Evolutionary conservation across 1,284 basidiomycete genomes (phyloP).

Genomic region (Cryptococcus sp.): DNA sequence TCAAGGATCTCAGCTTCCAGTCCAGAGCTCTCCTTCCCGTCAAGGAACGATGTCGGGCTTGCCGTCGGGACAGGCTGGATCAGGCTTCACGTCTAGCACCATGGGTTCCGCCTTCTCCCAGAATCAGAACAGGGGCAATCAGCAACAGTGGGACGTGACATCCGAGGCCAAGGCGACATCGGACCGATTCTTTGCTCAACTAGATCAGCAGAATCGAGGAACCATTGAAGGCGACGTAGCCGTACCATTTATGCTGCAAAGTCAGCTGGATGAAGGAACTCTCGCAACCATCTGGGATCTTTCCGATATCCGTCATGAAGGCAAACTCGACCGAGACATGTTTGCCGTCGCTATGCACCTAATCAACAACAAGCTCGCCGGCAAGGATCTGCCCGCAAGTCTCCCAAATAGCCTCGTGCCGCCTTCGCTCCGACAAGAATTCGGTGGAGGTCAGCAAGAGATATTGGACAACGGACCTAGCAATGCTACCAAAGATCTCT

Average conservation of each 20-base stretch:
- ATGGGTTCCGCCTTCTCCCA: conserved; percentile 13
- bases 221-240: conserved; percentile 90
- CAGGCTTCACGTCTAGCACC: neutral
- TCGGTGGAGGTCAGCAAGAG: conserved; percentile 19
- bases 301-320: conserved; percentile 84
- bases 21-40: conserved; percentile 1
- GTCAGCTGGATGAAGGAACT: conserved; percentile 74
- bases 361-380: conserved; percentile 80
- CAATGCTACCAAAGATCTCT: conserved; percentile 41
- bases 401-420: conserved; percentile 76
- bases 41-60: conserved; percentile 23
- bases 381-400: conserved; percentile 69
- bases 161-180: conserved; percentile 72
- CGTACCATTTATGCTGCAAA: conserved; percentile 94
- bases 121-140: conserved; percentile 8
- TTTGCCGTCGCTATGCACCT: conserved; percentile 97
- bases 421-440: conserved; percentile 51
- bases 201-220: conserved; percentile 73
- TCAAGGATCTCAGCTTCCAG: conserved; percentile 1
- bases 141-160: conserved; percentile 75
- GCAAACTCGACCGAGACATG: conserved; percentile 80
- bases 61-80: neutral
- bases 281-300: conserved; percentile 96
- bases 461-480: conserved; percentile 15
- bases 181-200: conserved; percentile 76